These are phyloP conservation scores for Thermothielavioides terrestris DNA, from an alignment of 495 filamentous ascomycete genomes.

Conservation along the genomic window DNA sequence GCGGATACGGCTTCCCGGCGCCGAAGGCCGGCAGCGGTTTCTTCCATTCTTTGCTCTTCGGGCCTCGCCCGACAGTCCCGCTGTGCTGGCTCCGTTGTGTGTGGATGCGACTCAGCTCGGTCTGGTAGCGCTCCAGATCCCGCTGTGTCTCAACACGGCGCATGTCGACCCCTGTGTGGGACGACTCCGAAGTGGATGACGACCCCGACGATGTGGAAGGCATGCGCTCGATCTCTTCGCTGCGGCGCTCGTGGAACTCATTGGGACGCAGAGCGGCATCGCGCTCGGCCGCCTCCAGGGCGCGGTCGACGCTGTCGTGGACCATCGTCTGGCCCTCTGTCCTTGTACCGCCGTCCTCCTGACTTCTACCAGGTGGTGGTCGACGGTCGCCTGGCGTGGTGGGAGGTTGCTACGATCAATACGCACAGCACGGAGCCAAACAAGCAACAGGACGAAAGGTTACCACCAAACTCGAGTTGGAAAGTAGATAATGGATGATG, in stretches of 20 bases:
- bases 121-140: conserved; percentile 65
- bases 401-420: not conserved
- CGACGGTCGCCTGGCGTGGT: not conserved
- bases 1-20: conserved; percentile 71
- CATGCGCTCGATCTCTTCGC: conserved; percentile 43
- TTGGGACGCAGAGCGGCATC: conserved; percentile 26
- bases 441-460: not conserved
- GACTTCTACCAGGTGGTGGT: not conserved
- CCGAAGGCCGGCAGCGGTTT: conserved; percentile 56
- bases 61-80: conserved; percentile 57
- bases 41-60: conserved; percentile 39
- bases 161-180: conserved; percentile 30
- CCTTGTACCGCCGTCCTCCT: not conserved
- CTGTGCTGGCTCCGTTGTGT: conserved; percentile 67
- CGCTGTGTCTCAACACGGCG: conserved; percentile 53
- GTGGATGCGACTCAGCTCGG: conserved; percentile 66
- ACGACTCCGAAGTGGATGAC: conserved; percentile 28
- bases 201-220: conserved; percentile 42
- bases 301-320: conserved; percentile 46
- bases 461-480: not conserved
- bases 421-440: not conserved
- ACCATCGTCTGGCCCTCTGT: conserved; percentile 13
- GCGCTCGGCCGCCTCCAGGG: conserved; percentile 42
- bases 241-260: conserved; percentile 22
- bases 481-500: not conserved